Evolutionary conservation across 2,329 filamentous ascomycete species (phyloP).

Genomic region (Sarocladium oryzae): DNA sequence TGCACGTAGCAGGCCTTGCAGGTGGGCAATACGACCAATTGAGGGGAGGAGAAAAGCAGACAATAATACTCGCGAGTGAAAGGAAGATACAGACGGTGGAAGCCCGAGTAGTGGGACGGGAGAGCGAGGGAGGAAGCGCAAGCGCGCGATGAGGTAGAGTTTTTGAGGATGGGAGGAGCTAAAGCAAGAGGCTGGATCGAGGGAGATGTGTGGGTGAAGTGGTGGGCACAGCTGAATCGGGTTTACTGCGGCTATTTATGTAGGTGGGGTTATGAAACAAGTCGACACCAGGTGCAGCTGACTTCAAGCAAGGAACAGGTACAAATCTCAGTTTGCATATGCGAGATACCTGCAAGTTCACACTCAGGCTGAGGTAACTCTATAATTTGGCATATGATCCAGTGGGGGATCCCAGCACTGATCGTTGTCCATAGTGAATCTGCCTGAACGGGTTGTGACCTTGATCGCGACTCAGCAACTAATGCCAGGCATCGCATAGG

Average conservation of each 20-base stretch:
- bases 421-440: no score
- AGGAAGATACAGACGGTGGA: constrained; percentile 13
- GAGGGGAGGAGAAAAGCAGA: constrained; percentile 15
- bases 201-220: constrained; percentile 7
- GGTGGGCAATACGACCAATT: constrained; percentile 14
- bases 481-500: no score
- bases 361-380: no score
- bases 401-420: no score
- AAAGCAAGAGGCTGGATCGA: constrained; percentile 8
- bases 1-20: constrained; percentile 31
- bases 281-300: neutral
- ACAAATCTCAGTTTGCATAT: no score
- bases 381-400: no score
- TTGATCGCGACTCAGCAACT: no score
- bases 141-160: constrained; percentile 18
- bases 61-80: constrained; percentile 6
- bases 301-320: neutral
- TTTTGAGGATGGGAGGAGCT: constrained; percentile 21
- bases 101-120: constrained; percentile 14
- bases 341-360: no score
- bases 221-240: constrained; percentile 8
- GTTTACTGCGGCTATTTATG: constrained; percentile 10
- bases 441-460: no score
- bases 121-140: constrained; percentile 11
- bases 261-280: constrained; percentile 14